These are phyloP conservation scores for Alternaria dauci DNA, from an alignment of 2,329 filamentous ascomycete species.

Conservation along the genomic window DNA sequence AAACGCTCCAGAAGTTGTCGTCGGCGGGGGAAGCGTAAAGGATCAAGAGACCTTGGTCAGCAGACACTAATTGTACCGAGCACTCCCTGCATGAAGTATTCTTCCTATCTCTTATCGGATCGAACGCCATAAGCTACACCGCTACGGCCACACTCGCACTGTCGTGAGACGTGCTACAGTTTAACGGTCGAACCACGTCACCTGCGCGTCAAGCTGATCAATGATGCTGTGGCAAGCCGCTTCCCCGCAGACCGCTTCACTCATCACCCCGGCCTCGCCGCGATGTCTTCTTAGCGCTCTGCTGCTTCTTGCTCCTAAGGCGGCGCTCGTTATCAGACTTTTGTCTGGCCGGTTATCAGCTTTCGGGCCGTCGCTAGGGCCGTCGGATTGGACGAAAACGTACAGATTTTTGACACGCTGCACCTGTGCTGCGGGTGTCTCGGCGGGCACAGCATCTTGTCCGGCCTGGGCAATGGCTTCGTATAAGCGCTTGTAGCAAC, in stretches of 20 bases:
- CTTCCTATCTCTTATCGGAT: slow-evolving; percentile 25
- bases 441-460: slow-evolving; percentile 63
- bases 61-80: slow-evolving; percentile 25
- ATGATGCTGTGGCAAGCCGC: slow-evolving; percentile 13
- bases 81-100: slow-evolving; percentile 28
- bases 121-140: slow-evolving; percentile 28
- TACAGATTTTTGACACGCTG: slow-evolving; percentile 64
- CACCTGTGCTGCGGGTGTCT: slow-evolving; percentile 65
- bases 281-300: slow-evolving; percentile 68
- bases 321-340: slow-evolving; percentile 66
- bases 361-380: slow-evolving; percentile 22
- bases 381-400: slow-evolving; percentile 52
- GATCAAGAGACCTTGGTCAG: slow-evolving; percentile 9
- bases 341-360: slow-evolving; percentile 54
- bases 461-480: slow-evolving; percentile 63
- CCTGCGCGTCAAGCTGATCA: slow-evolving; percentile 17
- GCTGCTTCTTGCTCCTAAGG: slow-evolving; percentile 66
- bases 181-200: slow-evolving; percentile 30
- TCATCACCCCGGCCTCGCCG: slow-evolving; percentile 54
- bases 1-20: slow-evolving; percentile 37
- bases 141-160: slow-evolving; percentile 26
- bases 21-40: slow-evolving; percentile 34
- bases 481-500: slow-evolving; percentile 66
- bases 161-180: slow-evolving; percentile 24
- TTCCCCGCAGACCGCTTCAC: slow-evolving; percentile 33